These are phyloP conservation scores for Tricholoma matsutake DNA, from an alignment of 768 basidiomycete genomes.

Conservation along the genomic window DNA sequence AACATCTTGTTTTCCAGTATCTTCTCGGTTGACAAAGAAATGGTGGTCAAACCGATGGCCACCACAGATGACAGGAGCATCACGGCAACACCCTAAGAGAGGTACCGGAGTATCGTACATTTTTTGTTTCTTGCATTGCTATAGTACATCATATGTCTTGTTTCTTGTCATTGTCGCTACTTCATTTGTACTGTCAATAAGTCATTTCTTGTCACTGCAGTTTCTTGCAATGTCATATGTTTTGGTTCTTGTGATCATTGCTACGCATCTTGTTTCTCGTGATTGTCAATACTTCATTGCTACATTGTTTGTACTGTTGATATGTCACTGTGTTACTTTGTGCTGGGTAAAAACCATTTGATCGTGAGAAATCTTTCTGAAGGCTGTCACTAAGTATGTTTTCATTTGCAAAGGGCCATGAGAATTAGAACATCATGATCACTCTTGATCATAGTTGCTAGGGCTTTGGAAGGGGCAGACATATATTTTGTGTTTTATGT, in stretches of 20 bases:
- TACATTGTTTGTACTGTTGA: no score
- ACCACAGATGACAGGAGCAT: conserved; percentile 13
- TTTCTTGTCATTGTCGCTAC: not conserved
- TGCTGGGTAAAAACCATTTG: not conserved
- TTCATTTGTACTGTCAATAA: not conserved
- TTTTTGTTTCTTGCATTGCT: not conserved
- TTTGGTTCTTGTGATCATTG: no score
- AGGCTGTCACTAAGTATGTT: no score
- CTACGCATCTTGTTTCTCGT: no score
- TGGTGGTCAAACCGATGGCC: conserved; percentile 24
- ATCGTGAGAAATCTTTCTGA: no score
- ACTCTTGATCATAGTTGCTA: not conserved
- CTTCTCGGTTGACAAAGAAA: conserved; percentile 18
- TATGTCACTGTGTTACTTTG: no score
- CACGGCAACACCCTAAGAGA: conserved; percentile 14
- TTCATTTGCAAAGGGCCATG: no score
- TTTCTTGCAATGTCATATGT: no score
- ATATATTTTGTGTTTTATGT: not conserved
- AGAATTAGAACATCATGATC: no score
- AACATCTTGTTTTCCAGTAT: conserved; percentile 9
- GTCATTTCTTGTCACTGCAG: no score
- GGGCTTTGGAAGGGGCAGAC: not conserved
- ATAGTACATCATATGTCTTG: not conserved
- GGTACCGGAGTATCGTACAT: no score
- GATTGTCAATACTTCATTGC: no score